Evolutionary conservation across 345 rosid genomes (phyloP).

Genomic region (Linum lewisii): DNA sequence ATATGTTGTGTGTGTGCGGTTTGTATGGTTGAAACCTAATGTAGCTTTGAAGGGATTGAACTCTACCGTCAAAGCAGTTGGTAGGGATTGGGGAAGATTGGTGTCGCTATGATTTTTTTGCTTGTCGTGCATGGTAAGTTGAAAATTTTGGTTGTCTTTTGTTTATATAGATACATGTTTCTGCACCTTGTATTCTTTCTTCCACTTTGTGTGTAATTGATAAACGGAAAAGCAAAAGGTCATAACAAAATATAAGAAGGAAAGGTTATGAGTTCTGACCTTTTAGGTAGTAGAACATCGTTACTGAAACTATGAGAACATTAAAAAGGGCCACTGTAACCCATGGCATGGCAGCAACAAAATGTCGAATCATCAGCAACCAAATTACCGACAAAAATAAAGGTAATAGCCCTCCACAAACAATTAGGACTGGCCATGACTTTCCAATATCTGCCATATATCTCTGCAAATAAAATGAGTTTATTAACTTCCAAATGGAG

Average conservation of each 20-base stretch:
- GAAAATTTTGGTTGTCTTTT: no score
- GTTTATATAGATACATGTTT: no score
- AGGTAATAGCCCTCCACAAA: conserved; percentile 91
- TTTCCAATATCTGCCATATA: conserved; percentile 92
- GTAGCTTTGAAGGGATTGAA: no score
- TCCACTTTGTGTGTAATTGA: no score
- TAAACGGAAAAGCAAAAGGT: no score
- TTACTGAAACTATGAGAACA: conserved; percentile 66
- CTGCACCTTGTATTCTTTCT: no score
- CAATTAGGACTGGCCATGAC: conserved; percentile 90
- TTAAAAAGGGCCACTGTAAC: conserved; percentile 79
- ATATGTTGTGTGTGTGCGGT: no score
- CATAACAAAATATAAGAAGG: not conserved
- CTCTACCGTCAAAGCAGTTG: no score
- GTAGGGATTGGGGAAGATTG: no score
- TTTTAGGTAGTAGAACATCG: conserved; percentile 79
- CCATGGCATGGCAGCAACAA: conserved; percentile 98
- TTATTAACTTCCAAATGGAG: conserved; percentile 8
- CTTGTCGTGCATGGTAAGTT: no score
- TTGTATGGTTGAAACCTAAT: no score
- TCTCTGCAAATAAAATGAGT: conserved; percentile 44
- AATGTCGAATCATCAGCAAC: conserved; percentile 84
- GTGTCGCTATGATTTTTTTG: no score
- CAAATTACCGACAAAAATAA: conserved; percentile 80
- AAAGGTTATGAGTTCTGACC: conserved; percentile 29